Percentiles rank a stretch among this genome's conserved stretches.
phyloP scores from a whole-genome alignment of 805 yeast genomes.

The Starmera pachycereana region DNA sequence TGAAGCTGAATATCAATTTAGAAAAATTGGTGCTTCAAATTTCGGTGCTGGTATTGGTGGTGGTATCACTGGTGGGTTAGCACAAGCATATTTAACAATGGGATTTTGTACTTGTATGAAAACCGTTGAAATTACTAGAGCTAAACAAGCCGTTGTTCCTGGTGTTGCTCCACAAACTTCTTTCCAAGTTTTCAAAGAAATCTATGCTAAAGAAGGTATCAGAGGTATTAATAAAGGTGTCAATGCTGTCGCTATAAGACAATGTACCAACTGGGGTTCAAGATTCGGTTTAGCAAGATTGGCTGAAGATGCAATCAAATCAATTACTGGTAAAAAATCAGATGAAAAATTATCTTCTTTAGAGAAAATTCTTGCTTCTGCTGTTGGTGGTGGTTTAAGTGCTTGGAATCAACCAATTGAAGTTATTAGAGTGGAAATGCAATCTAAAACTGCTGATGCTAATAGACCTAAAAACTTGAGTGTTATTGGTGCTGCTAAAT shows the following conservation, averaged over 20 bases:
- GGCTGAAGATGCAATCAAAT: conserved; percentile 78
- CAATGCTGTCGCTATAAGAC: conserved; percentile 97
- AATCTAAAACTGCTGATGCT: conserved; percentile 87
- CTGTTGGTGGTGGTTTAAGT: conserved; percentile 92
- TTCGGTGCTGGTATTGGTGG: conserved; percentile 89
- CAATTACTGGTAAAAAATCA: conserved; percentile 45
- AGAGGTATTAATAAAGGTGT: conserved; percentile 96
- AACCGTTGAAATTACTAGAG: conserved; percentile 93
- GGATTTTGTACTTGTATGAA: conserved; percentile 99
- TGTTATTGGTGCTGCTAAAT: conserved; percentile 66
- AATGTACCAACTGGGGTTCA: conserved; percentile 98
- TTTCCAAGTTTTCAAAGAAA: conserved; percentile 78
- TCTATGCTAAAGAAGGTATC: conserved; percentile 79
- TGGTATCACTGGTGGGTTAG: conserved; percentile 93
- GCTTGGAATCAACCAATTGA: conserved; percentile 99
- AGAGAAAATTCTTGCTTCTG: conserved; percentile 80
- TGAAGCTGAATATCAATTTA: conserved; percentile 78
- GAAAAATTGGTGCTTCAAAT: conserved; percentile 50
- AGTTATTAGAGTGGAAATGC: conserved; percentile 97
- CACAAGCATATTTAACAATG: conserved; percentile 93
- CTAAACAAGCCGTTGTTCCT: conserved; percentile 56
- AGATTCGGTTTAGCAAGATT: conserved; percentile 88
- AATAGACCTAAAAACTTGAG: conserved; percentile 88
- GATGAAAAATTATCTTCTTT: conserved; percentile 56
- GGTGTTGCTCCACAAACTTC: conserved; percentile 70